phyloP scores from a whole-genome alignment of 2,329 filamentous ascomycete genomes.

The Alternaria sp. region DNA sequence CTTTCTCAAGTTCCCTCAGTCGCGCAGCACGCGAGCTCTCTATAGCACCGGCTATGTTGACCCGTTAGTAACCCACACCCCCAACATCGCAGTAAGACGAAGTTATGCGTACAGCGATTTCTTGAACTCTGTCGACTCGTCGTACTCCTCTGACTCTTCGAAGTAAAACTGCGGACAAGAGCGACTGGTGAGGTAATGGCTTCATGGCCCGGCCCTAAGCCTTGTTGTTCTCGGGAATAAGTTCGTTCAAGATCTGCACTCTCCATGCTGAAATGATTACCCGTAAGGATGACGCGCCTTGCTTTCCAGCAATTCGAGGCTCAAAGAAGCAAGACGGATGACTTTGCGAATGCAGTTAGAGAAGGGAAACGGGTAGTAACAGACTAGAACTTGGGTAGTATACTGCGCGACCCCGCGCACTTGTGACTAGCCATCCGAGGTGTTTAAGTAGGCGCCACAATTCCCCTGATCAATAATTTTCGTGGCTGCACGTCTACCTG shows the following conservation, averaged over 20 bases:
- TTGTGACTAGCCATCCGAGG: constrained; percentile 17
- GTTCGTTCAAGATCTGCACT: constrained; percentile 40
- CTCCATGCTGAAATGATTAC: constrained; percentile 18
- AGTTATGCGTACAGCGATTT: constrained; percentile 19
- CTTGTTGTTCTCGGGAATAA: constrained; percentile 44
- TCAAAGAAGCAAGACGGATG: neutral
- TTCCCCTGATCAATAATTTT: neutral
- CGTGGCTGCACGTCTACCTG: constrained; percentile 12
- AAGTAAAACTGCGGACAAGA: constrained; percentile 36
- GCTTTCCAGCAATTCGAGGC: neutral
- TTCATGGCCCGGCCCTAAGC: constrained; percentile 31
- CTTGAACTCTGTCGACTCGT: constrained; percentile 17
- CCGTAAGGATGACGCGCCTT: constrained; percentile 12
- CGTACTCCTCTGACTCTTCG: constrained; percentile 25
- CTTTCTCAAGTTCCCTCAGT: constrained; percentile 27
- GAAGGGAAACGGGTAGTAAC: neutral
- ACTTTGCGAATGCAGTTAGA: neutral
- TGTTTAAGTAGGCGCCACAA: neutral
- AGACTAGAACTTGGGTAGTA: neutral
- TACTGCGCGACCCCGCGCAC: constrained; percentile 8
- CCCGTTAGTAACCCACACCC: constrained; percentile 6
- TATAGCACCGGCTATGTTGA: constrained; percentile 18
- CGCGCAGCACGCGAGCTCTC: constrained; percentile 22
- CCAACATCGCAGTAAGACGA: neutral
- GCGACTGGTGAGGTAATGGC: constrained; percentile 34